A percentile compares a stretch with the other conserved stretches of the same genome.
Conservation (phyloP, 2,329 filamentous ascomycete genomes). For the Trichoderma sp. region DNA sequence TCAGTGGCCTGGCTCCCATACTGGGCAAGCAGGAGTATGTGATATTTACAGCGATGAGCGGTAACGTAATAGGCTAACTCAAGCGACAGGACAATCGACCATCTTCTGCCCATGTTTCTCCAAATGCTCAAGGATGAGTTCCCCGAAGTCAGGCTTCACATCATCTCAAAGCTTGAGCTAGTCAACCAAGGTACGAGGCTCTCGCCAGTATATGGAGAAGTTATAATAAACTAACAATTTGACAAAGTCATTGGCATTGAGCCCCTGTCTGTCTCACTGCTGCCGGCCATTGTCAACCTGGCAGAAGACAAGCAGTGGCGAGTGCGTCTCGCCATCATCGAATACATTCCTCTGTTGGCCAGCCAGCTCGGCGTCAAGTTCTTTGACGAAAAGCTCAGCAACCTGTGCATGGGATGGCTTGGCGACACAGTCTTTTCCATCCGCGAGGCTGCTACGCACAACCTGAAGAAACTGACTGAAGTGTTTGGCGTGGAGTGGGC, state of each 20-base stretch:
- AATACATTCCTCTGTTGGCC: conserved; percentile 96
- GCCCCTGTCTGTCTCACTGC: conserved; percentile 90
- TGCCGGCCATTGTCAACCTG: conserved; percentile 95
- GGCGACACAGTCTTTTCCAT: conserved; percentile 99
- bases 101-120: conserved; percentile 97
- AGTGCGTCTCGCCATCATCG: conserved; percentile 95
- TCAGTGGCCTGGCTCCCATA: conserved; percentile 94
- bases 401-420: conserved; percentile 96
- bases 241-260: conserved; percentile 91
- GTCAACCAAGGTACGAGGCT: conserved; percentile 80
- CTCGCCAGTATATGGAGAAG: not conserved
- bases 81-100: conserved; percentile 78
- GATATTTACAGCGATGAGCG: not conserved
- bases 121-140: conserved; percentile 99
- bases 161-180: conserved; percentile 98
- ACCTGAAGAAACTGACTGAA: conserved; percentile 97
- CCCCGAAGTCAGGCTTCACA: conserved; percentile 95
- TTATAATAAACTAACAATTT: conserved; percentile 31
- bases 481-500: conserved; percentile 99
- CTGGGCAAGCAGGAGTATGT: conserved; percentile 95
- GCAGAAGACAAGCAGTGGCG: conserved; percentile 99
- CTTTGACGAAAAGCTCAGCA: conserved; percentile 96
- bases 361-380: conserved; percentile 96
- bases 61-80: not conserved
- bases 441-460: conserved; percentile 93